Percentiles rank a stretch among this genome's conserved stretches.
Evolutionary conservation across 2,329 filamentous ascomycete genomes (phyloP).

Genomic region (Paraconiothyrium sp.): DNA sequence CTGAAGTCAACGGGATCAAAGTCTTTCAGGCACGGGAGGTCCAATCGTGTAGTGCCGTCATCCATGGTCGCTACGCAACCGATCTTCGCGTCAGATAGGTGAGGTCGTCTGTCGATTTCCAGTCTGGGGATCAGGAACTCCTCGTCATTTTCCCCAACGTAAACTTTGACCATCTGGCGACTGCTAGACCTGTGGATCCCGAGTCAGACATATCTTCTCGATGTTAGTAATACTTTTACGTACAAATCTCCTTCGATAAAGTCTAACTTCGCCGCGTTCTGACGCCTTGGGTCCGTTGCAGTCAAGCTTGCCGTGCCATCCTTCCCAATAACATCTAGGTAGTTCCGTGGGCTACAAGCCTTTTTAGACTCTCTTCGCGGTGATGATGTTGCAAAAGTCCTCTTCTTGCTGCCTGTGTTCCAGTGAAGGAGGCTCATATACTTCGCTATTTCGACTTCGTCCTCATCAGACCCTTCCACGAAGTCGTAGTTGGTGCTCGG

Average conservation of each 20-base stretch:
- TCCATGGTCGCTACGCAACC: slow-evolving; percentile 26
- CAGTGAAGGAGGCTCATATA: neutral
- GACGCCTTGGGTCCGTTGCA: neutral
- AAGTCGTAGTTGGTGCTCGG: neutral
- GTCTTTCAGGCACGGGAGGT: slow-evolving; percentile 25
- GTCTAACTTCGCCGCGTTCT: slow-evolving; percentile 20
- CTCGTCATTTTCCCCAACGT: slow-evolving; percentile 28
- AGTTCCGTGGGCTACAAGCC: neutral
- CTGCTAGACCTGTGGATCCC: slow-evolving; percentile 24
- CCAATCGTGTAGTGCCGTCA: slow-evolving; percentile 27
- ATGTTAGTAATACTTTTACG: slow-evolving; percentile 1
- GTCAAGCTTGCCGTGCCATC: neutral
- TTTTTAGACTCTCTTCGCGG: neutral
- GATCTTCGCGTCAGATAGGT: slow-evolving; percentile 24
- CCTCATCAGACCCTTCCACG: slow-evolving; percentile 5
- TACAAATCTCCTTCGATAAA: slow-evolving; percentile 33
- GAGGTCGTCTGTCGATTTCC: slow-evolving; percentile 25
- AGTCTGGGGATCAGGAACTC: slow-evolving; percentile 22
- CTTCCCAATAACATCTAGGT: neutral
- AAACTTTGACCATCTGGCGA: slow-evolving; percentile 32
- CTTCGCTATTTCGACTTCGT: neutral
- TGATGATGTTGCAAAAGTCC: neutral
- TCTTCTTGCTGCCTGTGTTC: neutral
- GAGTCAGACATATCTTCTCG: neutral
- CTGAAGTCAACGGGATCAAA: slow-evolving; percentile 35